Evolutionary conservation across 495 filamentous ascomycete species (phyloP).

Genomic region (Amniculicola lignicola): DNA sequence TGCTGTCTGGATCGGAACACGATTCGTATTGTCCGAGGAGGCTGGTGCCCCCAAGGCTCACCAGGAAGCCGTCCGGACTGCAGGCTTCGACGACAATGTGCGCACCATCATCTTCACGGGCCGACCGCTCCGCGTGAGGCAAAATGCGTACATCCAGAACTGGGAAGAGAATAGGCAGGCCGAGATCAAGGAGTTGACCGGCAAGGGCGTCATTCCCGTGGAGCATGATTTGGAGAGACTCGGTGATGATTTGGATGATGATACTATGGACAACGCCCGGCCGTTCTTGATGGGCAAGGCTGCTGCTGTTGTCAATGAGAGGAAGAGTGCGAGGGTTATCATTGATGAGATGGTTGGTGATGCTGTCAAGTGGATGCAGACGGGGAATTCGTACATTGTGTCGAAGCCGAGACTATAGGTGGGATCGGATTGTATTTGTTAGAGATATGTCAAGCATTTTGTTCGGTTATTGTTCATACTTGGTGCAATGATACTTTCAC

Average conservation of each 20-base stretch:
- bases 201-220: slow-evolving; percentile 85
- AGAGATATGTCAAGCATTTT: neutral
- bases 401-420: slow-evolving; percentile 29
- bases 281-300: slow-evolving; percentile 97
- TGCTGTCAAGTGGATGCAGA: slow-evolving; percentile 65
- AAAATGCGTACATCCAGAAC: slow-evolving; percentile 86
- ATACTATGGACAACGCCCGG: slow-evolving; percentile 84
- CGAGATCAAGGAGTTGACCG: slow-evolving; percentile 88
- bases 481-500: neutral
- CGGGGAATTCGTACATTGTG: slow-evolving; percentile 49
- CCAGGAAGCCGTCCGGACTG: slow-evolving; percentile 92
- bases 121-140: slow-evolving; percentile 87
- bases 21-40: slow-evolving; percentile 91
- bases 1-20: slow-evolving; percentile 94
- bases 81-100: slow-evolving; percentile 90
- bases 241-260: slow-evolving; percentile 65
- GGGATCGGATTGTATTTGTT: neutral
- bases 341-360: slow-evolving; percentile 93
- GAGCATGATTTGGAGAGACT: slow-evolving; percentile 91
- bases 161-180: slow-evolving; percentile 88
- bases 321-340: slow-evolving; percentile 86
- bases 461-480: slow-evolving; percentile 4
- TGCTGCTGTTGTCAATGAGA: slow-evolving; percentile 87
- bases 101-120: slow-evolving; percentile 98
- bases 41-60: slow-evolving; percentile 90